Percentiles rank a stretch among this genome's conserved stretches.
phyloP scores from a whole-genome alignment of 495 filamentous ascomycete genomes.

The Xylaria telfairii region DNA sequence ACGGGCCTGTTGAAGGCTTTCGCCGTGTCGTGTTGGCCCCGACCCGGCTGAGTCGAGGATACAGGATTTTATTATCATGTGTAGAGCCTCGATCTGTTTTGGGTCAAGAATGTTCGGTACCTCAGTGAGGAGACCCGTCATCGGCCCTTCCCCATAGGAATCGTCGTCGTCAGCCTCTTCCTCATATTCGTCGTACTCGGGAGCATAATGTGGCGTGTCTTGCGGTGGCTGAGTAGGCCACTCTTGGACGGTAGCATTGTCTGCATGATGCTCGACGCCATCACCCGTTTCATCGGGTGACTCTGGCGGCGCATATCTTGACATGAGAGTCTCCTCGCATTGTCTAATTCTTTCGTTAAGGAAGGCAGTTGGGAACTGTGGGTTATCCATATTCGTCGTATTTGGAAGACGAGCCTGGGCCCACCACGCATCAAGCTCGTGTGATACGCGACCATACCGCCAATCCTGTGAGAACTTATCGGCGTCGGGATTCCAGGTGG shows the following conservation, averaged over 20 bases:
- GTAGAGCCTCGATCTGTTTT: slow-evolving; percentile 89
- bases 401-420: slow-evolving; percentile 59
- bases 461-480: slow-evolving; percentile 59
- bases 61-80: slow-evolving; percentile 92
- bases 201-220: slow-evolving; percentile 41
- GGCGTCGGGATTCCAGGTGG: slow-evolving; percentile 52
- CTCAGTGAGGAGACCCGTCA: slow-evolving; percentile 86
- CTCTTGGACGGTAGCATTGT: slow-evolving; percentile 56
- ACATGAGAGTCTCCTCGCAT: slow-evolving; percentile 54
- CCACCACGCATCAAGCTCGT: slow-evolving; percentile 65
- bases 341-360: slow-evolving; percentile 55
- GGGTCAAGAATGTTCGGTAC: slow-evolving; percentile 93
- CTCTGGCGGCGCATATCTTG: slow-evolving; percentile 53
- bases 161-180: slow-evolving; percentile 84
- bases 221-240: slow-evolving; percentile 57
- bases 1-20: slow-evolving; percentile 82
- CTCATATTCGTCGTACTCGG: slow-evolving; percentile 63
- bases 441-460: slow-evolving; percentile 59
- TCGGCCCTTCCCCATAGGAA: slow-evolving; percentile 79
- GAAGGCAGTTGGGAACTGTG: slow-evolving; percentile 58
- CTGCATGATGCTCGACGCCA: slow-evolving; percentile 46
- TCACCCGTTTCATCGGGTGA: slow-evolving; percentile 46
- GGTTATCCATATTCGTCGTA: slow-evolving; percentile 57
- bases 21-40: slow-evolving; percentile 58
- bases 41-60: slow-evolving; percentile 74